Conservation (phyloP, 1,284 basidiomycete genomes). For the Marasmius sp. region DNA sequence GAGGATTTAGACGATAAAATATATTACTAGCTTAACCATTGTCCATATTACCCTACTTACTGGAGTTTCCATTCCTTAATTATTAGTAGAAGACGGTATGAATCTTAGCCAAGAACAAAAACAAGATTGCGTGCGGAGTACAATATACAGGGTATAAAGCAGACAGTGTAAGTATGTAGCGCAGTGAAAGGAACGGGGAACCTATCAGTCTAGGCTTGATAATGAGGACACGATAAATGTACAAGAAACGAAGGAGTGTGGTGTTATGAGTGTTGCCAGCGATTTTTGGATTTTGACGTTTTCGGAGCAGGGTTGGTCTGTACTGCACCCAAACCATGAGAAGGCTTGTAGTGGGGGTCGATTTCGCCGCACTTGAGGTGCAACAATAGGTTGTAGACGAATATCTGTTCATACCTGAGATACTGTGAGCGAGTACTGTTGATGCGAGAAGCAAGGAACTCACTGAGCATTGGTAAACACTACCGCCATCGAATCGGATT, state of each 20-base stretch:
- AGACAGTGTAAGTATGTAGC: background rate
- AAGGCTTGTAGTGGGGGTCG: conserved; percentile 73
- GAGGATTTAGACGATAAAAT: conserved; percentile 6
- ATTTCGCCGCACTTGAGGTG: conserved; percentile 75
- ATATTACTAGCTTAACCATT: background rate
- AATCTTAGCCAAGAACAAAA: background rate
- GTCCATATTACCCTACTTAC: background rate
- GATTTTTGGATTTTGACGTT: conserved; percentile 47
- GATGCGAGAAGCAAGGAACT: conserved; percentile 31
- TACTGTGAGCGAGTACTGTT: conserved; percentile 4
- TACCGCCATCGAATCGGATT: conserved; percentile 77
- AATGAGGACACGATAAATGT: conserved; percentile 1
- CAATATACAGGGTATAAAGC: background rate
- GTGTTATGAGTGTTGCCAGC: conserved; percentile 27
- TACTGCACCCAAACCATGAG: conserved; percentile 75
- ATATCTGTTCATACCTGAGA: conserved; percentile 81
- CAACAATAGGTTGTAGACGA: conserved; percentile 80
- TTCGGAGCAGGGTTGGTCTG: conserved; percentile 37
- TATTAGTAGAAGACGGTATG: background rate
- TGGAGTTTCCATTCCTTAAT: background rate
- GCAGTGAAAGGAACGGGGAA: background rate
- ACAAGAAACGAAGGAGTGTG: conserved; percentile 4
- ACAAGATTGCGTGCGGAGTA: background rate
- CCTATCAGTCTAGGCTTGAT: background rate
- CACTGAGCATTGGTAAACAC: conserved; percentile 89